Evolutionary conservation across 2,329 filamentous ascomycete genomes (phyloP), one percentile per base, ranked within the genome.

Genomic region (Fusarium longipes): DNA sequence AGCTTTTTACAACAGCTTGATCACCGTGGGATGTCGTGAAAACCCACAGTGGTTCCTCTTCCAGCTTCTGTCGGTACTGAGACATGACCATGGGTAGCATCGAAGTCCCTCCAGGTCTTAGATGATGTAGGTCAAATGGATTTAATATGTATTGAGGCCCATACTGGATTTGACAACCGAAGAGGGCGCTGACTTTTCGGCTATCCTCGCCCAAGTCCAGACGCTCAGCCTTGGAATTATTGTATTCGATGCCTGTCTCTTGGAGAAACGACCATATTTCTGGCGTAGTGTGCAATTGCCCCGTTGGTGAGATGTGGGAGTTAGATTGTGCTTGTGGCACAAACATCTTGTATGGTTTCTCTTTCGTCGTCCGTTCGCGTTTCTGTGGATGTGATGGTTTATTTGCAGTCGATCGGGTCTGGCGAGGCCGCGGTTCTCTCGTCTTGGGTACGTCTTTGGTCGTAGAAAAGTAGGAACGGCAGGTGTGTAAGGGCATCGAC

Each of bases 61-160:
- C 49, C 5, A 67, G 20, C 56, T 72, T 77, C 3, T 56, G 61
- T n/a, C 68, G 71, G 56, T 77, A 77, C 24, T 71, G 65, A 30
- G 54, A 47, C 47, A 74, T 72, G n/a, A 74, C 61, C 29, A 63
- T 42, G 3, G 73, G 64, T 6, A 65, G 57, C 22, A 79, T 58
- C 1, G 79, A 74, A 47, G 81, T 76, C 8, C 75, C 77, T 11
- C 70, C 70, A 2, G 75, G 73, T 8, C 73, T 73, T 20, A 82
- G 72, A 55, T 72, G 78, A 8, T 67, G 67, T 15, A 77, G 63
- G 52, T 80, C 73, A 56, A 74, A 73, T 6, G 75, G 74, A 29
- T 76, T 71, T 44, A 81, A 63, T 53, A 77, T 65, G 62, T 81
- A 75, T 10, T 57, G 50, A 11, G 72, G 57, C 20, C 68, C 73